These are phyloP conservation scores for Crithidia expoeki DNA, from an alignment of 208 protist genomes.

Conservation along the genomic window DNA sequence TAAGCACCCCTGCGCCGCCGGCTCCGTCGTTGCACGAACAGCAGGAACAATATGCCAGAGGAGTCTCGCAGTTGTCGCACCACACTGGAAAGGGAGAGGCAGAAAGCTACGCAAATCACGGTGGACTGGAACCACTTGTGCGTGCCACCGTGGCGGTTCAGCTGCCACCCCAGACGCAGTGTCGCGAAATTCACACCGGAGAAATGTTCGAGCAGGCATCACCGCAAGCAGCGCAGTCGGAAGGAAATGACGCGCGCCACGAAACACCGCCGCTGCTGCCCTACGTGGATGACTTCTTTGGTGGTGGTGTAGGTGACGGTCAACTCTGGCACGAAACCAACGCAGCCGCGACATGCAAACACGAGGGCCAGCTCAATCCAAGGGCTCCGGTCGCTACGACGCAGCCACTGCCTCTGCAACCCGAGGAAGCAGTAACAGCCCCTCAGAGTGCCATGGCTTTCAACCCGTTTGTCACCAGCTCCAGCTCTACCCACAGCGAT, in stretches of 20 bases:
- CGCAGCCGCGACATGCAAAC: not conserved
- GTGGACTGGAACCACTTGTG: too few relatives aligned
- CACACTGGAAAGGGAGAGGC: not conserved
- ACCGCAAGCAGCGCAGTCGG: not conserved
- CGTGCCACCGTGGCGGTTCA: too few relatives aligned
- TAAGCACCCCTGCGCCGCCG: not conserved
- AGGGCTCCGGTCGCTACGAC: too few relatives aligned
- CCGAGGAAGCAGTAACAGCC: not conserved
- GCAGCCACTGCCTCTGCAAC: not conserved
- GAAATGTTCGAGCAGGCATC: not conserved
- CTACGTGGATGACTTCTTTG: constrained; percentile 10
- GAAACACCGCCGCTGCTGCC: not conserved
- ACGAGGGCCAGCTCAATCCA: too few relatives aligned
- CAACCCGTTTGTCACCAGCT: not conserved
- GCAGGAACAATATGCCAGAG: not conserved
- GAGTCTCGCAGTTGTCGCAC: not conserved
- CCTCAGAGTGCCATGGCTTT: not conserved
- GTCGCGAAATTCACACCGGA: not conserved
- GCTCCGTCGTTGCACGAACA: not conserved
- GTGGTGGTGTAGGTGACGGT: not conserved
- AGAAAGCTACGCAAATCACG: not conserved
- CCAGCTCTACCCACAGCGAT: not conserved
- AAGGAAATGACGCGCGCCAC: not conserved
- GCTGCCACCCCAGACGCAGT: not conserved
- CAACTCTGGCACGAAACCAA: not conserved